These are phyloP conservation scores for Stenogyne calaminthoides DNA, from an alignment of 305 asterid species.

Conservation along the genomic window DNA sequence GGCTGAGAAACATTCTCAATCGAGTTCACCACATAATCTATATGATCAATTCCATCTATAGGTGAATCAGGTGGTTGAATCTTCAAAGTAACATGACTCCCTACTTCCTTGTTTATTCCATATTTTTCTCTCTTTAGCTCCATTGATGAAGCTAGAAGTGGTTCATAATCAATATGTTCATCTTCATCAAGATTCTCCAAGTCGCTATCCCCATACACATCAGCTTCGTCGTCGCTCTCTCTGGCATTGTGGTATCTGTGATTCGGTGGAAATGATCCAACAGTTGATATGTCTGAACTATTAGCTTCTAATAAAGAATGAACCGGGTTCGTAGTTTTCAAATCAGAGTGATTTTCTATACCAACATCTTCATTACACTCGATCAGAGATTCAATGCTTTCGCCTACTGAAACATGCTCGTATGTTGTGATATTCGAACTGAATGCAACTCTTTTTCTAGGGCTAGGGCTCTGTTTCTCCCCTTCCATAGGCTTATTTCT, in stretches of 20 bases:
- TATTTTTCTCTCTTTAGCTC: slow-evolving; percentile 37
- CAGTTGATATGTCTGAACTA: slow-evolving; percentile 50
- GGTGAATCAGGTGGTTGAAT: neutral
- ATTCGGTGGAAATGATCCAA: slow-evolving; percentile 59
- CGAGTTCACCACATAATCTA: slow-evolving; percentile 67
- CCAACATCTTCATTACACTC: slow-evolving; percentile 22
- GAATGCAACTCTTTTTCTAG: slow-evolving; percentile 64
- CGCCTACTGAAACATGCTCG: slow-evolving; percentile 50
- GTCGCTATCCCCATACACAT: slow-evolving; percentile 55
- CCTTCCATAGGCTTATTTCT: slow-evolving; percentile 50
- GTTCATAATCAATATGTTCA: slow-evolving; percentile 38
- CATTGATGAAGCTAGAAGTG: slow-evolving; percentile 39
- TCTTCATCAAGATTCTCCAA: slow-evolving; percentile 49
- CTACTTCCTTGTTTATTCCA: slow-evolving; percentile 42
- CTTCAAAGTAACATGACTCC: slow-evolving; percentile 26
- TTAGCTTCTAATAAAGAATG: slow-evolving; percentile 44
- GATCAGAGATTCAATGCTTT: slow-evolving; percentile 55
- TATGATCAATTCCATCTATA: slow-evolving; percentile 53
- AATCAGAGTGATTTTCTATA: slow-evolving; percentile 32
- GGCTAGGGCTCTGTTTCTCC: slow-evolving; percentile 47
- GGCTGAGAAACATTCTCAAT: slow-evolving; percentile 72
- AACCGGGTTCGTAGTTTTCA: slow-evolving; percentile 27
- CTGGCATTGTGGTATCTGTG: slow-evolving; percentile 72
- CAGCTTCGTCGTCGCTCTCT: slow-evolving; percentile 68
- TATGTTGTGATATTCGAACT: slow-evolving; percentile 58